These are phyloP conservation scores for Camelina laxa DNA, from an alignment of 345 rosid genomes.

Conservation along the genomic window DNA sequence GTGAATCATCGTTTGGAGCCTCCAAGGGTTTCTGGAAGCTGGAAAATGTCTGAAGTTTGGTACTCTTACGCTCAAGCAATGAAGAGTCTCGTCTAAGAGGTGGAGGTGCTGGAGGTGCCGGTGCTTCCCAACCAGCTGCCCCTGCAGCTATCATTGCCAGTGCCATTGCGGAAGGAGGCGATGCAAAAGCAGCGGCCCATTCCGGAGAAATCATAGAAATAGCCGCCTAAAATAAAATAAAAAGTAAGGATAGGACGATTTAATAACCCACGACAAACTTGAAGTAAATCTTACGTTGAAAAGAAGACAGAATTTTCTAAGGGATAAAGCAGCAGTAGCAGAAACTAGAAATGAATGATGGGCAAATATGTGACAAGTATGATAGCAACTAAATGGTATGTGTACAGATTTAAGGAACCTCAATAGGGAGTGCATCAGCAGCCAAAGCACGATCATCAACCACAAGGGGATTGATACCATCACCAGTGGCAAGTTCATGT, in stretches of 20 bases:
- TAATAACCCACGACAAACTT: neutral
- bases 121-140: conserved; percentile 84
- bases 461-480: conserved; percentile 89
- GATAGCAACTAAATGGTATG: conserved; percentile 6
- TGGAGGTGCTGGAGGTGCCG: conserved; percentile 49
- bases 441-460: conserved; percentile 94
- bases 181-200: conserved; percentile 99
- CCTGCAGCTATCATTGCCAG: conserved; percentile 99
- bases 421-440: conserved; percentile 88
- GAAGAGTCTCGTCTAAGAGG: conserved; percentile 80
- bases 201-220: conserved; percentile 89
- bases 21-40: conserved; percentile 89
- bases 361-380: neutral
- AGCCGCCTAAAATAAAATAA: conserved; percentile 65
- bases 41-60: conserved; percentile 76
- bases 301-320: neutral
- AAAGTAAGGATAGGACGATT: conserved; percentile 6
- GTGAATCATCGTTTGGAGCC: conserved; percentile 58
- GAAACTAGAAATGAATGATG: neutral
- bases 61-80: conserved; percentile 76
- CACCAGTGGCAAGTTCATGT: conserved; percentile 92
- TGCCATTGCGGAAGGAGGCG: conserved; percentile 99
- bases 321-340: neutral
- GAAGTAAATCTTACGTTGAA: neutral
- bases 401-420: conserved; percentile 55